Evolutionary conservation across 2,329 filamentous ascomycete genomes (phyloP), one percentile per base, ranked within the genome.

Genomic region (Penicillium sp.): DNA sequence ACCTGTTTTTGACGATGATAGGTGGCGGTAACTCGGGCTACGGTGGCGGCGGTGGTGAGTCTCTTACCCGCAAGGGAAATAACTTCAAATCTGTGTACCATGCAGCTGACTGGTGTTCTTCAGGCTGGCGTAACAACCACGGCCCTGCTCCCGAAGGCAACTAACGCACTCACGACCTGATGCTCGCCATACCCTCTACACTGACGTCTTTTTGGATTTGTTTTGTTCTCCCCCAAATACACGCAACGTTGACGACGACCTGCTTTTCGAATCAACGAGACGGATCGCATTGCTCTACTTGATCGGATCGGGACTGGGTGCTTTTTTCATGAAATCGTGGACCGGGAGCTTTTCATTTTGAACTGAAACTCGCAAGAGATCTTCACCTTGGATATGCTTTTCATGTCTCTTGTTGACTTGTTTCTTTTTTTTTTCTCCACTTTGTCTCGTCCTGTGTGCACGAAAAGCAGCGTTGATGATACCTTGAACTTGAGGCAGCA

Each of bases 31-130:
- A 62, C 43, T 55, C 59, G 11, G 56, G 59, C 27, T 59, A 58
- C 33, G 63, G 62, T 12, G 63, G 63, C 37, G 61, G 63, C 6
- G 59, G 56, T 51, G 54, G 56, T 59, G 46, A 54, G 54, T 39
- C 34, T 29, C 29, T 8, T 26, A 28, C 18, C 29, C 7, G 29
- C 29, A 32, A 11, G 29, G 18, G 18, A 18, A 18, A 18, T 18
- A 18, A 18, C 29, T 3, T 32, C 29, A 32, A 5, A 4, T 32
- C 4, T 7, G 11, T 32, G 8, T 5, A 7, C 9, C 29, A 7
- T 32, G 29, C 1, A 32, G 6, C 29, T 5, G 7, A 18, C 4
- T 32, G 29, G 4, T 32, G 2, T 32, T 8, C 29, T 32, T 46
- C 48, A 60, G 54, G 61, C 56, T 63, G 57, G 58, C 58, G 61